These are phyloP conservation scores for Aspergillus piperis DNA, from an alignment of 2,329 filamentous ascomycete genomes.

Conservation along the genomic window DNA sequence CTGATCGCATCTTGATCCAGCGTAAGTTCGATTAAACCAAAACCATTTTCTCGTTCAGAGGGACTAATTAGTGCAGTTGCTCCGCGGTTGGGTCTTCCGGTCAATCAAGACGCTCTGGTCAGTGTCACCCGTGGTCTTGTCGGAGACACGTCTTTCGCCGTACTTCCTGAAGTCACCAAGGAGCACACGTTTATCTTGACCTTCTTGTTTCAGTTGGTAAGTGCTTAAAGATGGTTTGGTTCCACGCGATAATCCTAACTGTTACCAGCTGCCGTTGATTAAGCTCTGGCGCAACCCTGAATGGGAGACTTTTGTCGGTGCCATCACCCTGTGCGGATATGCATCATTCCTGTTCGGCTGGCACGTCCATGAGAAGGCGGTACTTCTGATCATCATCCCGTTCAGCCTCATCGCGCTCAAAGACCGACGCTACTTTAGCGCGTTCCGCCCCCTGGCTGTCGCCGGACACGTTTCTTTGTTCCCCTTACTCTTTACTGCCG, in stretches of 20 bases:
- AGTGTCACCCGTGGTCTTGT: conserved; percentile 93
- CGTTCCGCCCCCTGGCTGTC: conserved; percentile 88
- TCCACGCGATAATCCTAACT: conserved; percentile 17
- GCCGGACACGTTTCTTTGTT: conserved; percentile 95
- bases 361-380: conserved; percentile 98
- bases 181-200: conserved; percentile 80
- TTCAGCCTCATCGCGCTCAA: conserved; percentile 90
- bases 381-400: conserved; percentile 89
- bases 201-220: conserved; percentile 73
- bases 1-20: conserved; percentile 78
- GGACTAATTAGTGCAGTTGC: conserved; percentile 63
- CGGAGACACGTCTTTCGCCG: conserved; percentile 90
- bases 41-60: neutral
- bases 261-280: conserved; percentile 65
- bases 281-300: conserved; percentile 79
- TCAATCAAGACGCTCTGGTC: conserved; percentile 73
- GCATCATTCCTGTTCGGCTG: conserved; percentile 96
- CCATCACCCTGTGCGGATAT: conserved; percentile 89
- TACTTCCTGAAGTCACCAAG: conserved; percentile 83
- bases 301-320: conserved; percentile 87
- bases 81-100: conserved; percentile 71
- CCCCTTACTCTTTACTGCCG: conserved; percentile 85
- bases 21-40: conserved; percentile 53
- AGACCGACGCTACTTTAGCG: conserved; percentile 85
- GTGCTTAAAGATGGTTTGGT: conserved; percentile 14